Base-by-base conservation (phyloP, 2,329 filamentous ascomycete genomes). In the Teratosphaeria nubilosa region DNA sequence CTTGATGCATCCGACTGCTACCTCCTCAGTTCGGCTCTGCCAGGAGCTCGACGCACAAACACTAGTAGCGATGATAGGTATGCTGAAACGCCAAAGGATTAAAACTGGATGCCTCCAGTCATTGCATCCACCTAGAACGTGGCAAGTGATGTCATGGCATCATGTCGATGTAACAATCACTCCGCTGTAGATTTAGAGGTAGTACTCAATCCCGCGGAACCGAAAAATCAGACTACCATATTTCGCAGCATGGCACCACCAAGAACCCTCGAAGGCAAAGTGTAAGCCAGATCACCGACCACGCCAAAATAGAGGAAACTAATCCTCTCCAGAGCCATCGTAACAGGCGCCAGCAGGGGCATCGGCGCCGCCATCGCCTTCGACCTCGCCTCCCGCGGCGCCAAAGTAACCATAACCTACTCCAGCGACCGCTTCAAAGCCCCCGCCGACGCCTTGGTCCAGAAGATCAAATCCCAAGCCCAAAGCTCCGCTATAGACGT, bases 281-380 rank as follows among this genome's bases (percentile, higher is more conserved):
- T 41, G 34, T 41, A 41, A 41, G 34, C 34, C 34, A 41, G 1
- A 5, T 5, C 34, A 41, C 34, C 34, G 14, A n/a, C 34, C 13
- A 41, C 16, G 5, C 16, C 34, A 41, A 41, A 16, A 41, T 1
- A 5, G 11, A 16, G 1, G 13, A 5, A n/a, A 41, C 34, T 41
- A 14, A 41, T 11, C 10, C 13, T 16, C 34, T 30, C 34, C 16
- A 41, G 34, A 41, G 34, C 34, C 34, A 41, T 41, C 34, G 34
- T 41, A 16, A 41, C 34, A 5, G 54, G 54, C 37, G 45, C 54
- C 4, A 20, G 22, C 16, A 30, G 34, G 4, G 54, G 54, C 37
- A 56, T 56, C 20, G 54, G 54, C 54, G 20, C 13, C 7, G 54
- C 54, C 16, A 51, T 56, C 11, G 54, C 54, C 37, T 11, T 16